Percentiles rank a stretch among this genome's conserved stretches.
Conservation (phyloP, 2,329 filamentous ascomycete genomes). For the Pezicula carpinea region DNA sequence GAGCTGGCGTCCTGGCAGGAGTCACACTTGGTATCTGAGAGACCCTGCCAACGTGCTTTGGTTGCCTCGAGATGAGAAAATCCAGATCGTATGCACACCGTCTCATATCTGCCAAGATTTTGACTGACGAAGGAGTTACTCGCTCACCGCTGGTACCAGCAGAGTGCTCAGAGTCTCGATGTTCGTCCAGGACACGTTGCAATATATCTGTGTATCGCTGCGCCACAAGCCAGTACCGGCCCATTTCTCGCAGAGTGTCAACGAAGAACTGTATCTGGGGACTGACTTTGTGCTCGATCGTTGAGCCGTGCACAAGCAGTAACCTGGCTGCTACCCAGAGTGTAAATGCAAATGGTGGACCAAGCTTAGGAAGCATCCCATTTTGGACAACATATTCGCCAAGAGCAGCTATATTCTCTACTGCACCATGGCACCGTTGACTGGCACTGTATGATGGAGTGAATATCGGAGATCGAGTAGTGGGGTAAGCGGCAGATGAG, state of each 20-base stretch:
- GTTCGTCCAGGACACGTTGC: conserved; percentile 80
- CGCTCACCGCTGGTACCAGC: conserved; percentile 59
- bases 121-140: conserved; percentile 75
- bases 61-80: conserved; percentile 78
- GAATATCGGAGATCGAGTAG: conserved; percentile 82
- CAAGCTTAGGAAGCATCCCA: conserved; percentile 71
- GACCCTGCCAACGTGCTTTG: conserved; percentile 23
- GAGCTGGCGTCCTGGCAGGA: conserved; percentile 63
- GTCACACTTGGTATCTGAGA: conserved; percentile 50
- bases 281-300: conserved; percentile 78
- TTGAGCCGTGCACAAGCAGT: conserved; percentile 84
- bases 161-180: conserved; percentile 68
- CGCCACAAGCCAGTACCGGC: conserved; percentile 80
- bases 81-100: conserved; percentile 87
- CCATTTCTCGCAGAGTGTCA: conserved; percentile 75
- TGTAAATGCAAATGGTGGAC: conserved; percentile 87
- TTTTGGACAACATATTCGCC: conserved; percentile 75
- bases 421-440: conserved; percentile 77
- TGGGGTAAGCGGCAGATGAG: conserved; percentile 89
- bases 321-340: conserved; percentile 88
- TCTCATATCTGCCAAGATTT: conserved; percentile 87
- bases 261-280: conserved; percentile 79
- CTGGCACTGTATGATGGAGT: conserved; percentile 82
- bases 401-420: conserved; percentile 75
- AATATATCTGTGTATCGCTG: conserved; percentile 76